Conservation (phyloP, 495 filamentous ascomycete genomes). For the Hypoxylon rickii region DNA sequence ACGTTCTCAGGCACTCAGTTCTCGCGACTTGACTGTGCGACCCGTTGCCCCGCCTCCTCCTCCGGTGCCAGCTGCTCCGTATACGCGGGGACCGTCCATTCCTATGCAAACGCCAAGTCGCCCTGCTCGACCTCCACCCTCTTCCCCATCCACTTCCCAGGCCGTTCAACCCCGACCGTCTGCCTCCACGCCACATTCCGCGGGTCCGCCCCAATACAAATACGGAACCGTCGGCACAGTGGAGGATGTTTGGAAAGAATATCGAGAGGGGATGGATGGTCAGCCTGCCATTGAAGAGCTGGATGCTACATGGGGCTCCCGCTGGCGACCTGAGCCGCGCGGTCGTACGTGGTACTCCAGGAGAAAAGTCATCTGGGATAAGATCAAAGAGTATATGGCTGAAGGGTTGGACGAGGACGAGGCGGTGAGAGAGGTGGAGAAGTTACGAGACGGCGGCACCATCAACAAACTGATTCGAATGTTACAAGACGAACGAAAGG, state of each 20-base stretch:
- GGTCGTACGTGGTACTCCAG: conserved; percentile 44
- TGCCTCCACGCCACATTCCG: conserved; percentile 26
- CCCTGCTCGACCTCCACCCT: conserved; percentile 34
- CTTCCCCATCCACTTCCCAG: conserved; percentile 26
- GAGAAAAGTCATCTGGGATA: conserved; percentile 44
- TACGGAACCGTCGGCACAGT: conserved; percentile 40
- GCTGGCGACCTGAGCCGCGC: conserved; percentile 42
- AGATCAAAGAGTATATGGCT: conserved; percentile 39
- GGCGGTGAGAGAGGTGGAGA: conserved; percentile 39
- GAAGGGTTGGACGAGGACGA: conserved; percentile 41
- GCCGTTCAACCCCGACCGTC: conserved; percentile 21
- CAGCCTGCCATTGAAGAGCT: conserved; percentile 41
- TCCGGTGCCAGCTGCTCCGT: conserved; percentile 29
- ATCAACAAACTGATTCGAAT: conserved; percentile 43
- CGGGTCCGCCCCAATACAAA: conserved; percentile 38
- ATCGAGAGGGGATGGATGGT: conserved; percentile 40
- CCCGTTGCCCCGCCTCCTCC: conserved; percentile 33
- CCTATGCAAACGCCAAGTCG: conserved; percentile 36
- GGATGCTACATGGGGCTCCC: conserved; percentile 39
- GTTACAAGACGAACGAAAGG: conserved; percentile 42
- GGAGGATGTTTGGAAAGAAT: conserved; percentile 43
- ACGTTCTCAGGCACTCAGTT: conserved; percentile 31
- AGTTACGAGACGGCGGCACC: conserved; percentile 38
- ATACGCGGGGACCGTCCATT: conserved; percentile 32
- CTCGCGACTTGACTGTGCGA: conserved; percentile 31